Conservation (phyloP, 306 rosid genomes). For the Vachellia pachyceras region DNA sequence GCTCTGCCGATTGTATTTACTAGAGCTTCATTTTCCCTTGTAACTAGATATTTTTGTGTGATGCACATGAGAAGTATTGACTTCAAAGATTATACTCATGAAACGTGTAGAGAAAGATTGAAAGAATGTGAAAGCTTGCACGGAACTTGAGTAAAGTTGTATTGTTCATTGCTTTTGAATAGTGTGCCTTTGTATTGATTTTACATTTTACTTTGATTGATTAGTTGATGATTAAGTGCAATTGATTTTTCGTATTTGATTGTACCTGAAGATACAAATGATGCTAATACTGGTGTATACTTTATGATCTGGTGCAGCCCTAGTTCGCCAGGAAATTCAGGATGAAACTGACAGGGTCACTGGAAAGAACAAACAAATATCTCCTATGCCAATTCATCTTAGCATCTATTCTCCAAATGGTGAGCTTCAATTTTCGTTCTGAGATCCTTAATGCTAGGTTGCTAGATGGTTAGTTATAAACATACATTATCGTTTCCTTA, state of each 20-base stretch:
- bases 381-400: conserved; percentile 95
- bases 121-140: background rate
- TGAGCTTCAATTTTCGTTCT: conserved; percentile 38
- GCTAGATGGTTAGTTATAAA: conserved; percentile 25
- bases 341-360: conserved; percentile 95
- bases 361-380: conserved; percentile 87
- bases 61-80: background rate
- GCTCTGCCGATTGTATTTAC: background rate
- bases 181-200: background rate
- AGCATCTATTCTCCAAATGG: conserved; percentile 97
- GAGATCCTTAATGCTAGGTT: conserved; percentile 3
- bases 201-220: background rate
- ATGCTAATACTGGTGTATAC: conserved; percentile 12
- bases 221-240: conserved; percentile 18
- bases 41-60: background rate
- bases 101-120: background rate
- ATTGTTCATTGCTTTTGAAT: background rate
- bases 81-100: background rate
- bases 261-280: conserved; percentile 9
- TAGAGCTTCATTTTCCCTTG: background rate
- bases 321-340: conserved; percentile 89
- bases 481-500: conserved; percentile 2
- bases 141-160: background rate
- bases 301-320: conserved; percentile 52
- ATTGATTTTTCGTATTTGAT: background rate